Evolutionary conservation across 129 eudicot species (phyloP).

Genomic region (Flaveria trinervia): DNA sequence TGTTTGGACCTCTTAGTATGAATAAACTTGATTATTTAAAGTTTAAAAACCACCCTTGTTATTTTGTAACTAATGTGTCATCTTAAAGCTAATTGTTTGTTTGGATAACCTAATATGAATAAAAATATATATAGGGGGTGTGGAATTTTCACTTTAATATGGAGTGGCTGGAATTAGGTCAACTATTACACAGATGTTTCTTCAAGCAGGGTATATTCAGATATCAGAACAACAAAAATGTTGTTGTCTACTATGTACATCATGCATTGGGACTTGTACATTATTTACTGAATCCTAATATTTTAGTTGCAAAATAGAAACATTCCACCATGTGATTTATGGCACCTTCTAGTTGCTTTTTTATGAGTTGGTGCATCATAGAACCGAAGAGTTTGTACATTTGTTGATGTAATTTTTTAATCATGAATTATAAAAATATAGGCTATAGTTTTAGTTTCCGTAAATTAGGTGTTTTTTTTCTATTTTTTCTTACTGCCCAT

Average conservation of each 20-base stretch:
- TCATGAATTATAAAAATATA: too few species aligned
- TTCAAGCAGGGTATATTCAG: conserved; percentile 6
- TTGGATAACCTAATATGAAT: not conserved
- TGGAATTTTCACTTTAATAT: conserved; percentile 19
- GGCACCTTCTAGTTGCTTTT: conserved; percentile 26
- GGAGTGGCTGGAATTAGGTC: conserved; percentile 44
- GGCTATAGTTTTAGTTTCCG: too few species aligned
- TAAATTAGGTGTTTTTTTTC: too few species aligned
- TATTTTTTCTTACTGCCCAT: too few species aligned
- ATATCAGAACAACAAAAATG: not conserved
- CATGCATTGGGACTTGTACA: conserved; percentile 18
- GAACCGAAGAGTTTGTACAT: conserved; percentile 9
- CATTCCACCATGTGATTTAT: conserved; percentile 30
- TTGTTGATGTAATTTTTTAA: not conserved
- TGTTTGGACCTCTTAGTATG: not conserved
- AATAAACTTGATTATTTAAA: not conserved
- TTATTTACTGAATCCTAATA: conserved; percentile 9
- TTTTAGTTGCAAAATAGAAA: conserved; percentile 10
- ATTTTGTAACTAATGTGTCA: not conserved
- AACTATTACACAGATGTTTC: conserved; percentile 31
- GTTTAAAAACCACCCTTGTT: not conserved
- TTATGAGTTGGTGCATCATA: conserved; percentile 27
- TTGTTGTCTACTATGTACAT: not conserved
- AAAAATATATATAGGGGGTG: conserved; percentile 9
- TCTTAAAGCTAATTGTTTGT: not conserved